phyloP scores from a whole-genome alignment of 73 alveolate species.

The Urostyla sp. region DNA sequence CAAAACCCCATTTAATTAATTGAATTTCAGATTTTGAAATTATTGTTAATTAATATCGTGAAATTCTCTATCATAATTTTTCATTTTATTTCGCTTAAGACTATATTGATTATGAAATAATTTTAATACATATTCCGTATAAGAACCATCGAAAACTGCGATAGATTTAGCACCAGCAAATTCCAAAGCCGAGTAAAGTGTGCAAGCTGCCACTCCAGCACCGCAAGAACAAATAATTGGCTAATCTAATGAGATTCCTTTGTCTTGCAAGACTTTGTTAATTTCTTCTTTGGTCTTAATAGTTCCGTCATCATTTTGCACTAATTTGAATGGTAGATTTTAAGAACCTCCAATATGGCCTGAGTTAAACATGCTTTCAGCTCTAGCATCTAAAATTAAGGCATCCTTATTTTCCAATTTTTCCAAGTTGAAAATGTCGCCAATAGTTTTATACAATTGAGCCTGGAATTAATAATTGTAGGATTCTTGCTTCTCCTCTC shows the following conservation, averaged over 20 bases:
- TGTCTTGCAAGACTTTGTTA: neutral
- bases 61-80: neutral
- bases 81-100: neutral
- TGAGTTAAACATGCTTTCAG: slow-evolving; percentile 1
- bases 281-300: slow-evolving; percentile 25
- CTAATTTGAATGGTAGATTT: neutral
- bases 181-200: slow-evolving; percentile 13
- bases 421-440: neutral
- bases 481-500: slow-evolving; percentile 10
- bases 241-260: neutral
- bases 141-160: slow-evolving; percentile 48
- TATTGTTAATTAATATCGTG: too few relatives aligned
- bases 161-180: neutral
- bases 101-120: slow-evolving; percentile 1
- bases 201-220: slow-evolving; percentile 27
- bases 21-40: too few relatives aligned
- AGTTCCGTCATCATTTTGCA: slow-evolving; percentile 43
- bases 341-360: slow-evolving; percentile 17
- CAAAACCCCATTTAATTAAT: too few relatives aligned
- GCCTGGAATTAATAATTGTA: neutral
- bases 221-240: slow-evolving; percentile 1
- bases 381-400: slow-evolving; percentile 32
- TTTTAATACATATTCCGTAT: slow-evolving; percentile 7
- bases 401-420: neutral
- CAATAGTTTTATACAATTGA: neutral